Base-by-base conservation (phyloP, 352 stramenopile species). In the Phytophthora sansomeana region DNA sequence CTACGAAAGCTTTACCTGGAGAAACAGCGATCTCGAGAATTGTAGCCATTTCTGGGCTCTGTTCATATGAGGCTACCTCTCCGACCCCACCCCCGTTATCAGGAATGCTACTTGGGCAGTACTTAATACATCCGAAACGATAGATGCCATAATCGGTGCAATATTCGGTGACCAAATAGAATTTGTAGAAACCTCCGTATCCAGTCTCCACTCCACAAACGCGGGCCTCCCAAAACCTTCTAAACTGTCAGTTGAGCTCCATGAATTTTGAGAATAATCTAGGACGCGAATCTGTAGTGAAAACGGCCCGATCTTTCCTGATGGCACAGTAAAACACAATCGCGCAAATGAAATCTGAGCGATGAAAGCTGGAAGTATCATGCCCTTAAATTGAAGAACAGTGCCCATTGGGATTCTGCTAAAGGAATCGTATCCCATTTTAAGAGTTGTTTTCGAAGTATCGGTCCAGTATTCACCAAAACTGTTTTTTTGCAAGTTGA, bases 61-160 rank as follows among this genome's bases (percentile, higher is more conserved):
- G 52, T 50, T 90, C 77, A 36, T 83, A 86, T 4, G 81, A 64
- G 24, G 60, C 69, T 17, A 90, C 51, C 68, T 86, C 81, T 30
- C 81, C 81, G 5, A 87, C 50, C 1, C 78, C 81, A 28, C 72
- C 81, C 81, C 81, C 0, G 72, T 63, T 21, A 90, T 75, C 1
- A 87, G 33, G 0, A 90, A 59, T 0, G 26, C 21, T 8, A 71
- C 14, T 30, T 10, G 58, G 9, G 14, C 21, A 17, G 14, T 58
- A 13, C 5, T 38, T 16, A 47, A 39, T 38, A 72, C 33, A 17
- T 51, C 24, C 6, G 17, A 0, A 3, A 61, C 21, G 19, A 60
- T 6, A 61, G 14, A 11, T 17, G 41, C 72, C 29, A 74, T 60
- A 39, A 76, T 63, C 6, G 69, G 53, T 1, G 47, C 56, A 33